These are phyloP conservation scores for Metschnikowia shivogae DNA, from an alignment of 805 yeast species.

Conservation along the genomic window DNA sequence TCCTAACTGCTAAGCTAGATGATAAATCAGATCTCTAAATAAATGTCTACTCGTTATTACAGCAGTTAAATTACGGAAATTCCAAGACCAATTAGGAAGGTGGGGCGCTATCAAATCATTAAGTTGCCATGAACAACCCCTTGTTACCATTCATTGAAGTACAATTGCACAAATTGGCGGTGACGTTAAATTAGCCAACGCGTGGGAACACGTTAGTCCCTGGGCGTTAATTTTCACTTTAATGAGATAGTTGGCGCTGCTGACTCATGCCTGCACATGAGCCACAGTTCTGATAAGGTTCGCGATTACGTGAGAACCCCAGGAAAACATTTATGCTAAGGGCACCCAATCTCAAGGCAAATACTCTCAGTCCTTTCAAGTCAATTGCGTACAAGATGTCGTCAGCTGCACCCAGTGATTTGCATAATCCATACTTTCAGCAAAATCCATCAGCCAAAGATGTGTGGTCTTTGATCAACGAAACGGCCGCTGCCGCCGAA, in stretches of 20 bases:
- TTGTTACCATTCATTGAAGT: too few species aligned
- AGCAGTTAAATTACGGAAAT: too few species aligned
- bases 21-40: too few species aligned
- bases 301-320: constrained; percentile 3
- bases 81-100: too few species aligned
- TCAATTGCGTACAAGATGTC: constrained; percentile 2
- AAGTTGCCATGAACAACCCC: too few species aligned
- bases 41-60: too few species aligned
- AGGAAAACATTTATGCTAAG: not conserved
- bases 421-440: constrained; percentile 61
- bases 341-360: not conserved
- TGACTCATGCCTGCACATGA: constrained; percentile 1
- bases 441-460: constrained; percentile 68
- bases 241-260: not conserved
- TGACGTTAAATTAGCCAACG: not conserved
- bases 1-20: too few species aligned
- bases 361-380: not conserved
- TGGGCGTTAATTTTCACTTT: not conserved
- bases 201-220: not conserved
- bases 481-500: constrained; percentile 85
- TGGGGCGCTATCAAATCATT: too few species aligned
- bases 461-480: constrained; percentile 93
- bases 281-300: constrained; percentile 4
- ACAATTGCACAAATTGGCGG: too few species aligned
- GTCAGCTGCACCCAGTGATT: constrained; percentile 17